phyloP scores from a whole-genome alignment of 306 rosid species.

The Pueraria montana region DNA sequence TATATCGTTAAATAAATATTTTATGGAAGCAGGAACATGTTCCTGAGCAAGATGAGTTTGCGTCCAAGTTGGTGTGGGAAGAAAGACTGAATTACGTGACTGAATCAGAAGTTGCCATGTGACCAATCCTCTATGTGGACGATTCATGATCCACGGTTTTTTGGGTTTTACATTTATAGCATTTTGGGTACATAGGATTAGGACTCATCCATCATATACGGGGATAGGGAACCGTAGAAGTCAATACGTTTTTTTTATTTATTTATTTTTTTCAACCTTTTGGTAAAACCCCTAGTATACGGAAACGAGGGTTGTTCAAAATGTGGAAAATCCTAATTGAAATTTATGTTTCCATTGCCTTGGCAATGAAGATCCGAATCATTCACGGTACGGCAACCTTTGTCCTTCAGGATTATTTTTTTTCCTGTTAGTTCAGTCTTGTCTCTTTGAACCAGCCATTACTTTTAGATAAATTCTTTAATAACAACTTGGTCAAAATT shows the following conservation, averaged over 20 bases:
- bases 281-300: conserved; percentile 35
- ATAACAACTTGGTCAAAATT: background rate
- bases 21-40: conserved; percentile 77
- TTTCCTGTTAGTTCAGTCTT: background rate
- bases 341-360: conserved; percentile 25
- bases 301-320: conserved; percentile 41
- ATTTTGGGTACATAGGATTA: conserved; percentile 61
- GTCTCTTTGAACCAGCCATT: conserved; percentile 4
- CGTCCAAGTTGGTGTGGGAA: conserved; percentile 97
- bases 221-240: conserved; percentile 56
- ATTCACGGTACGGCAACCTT: background rate
- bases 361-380: background rate
- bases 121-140: conserved; percentile 34
- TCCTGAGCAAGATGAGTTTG: conserved; percentile 86
- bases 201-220: conserved; percentile 41
- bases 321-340: conserved; percentile 40
- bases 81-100: conserved; percentile 72
- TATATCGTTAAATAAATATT: background rate
- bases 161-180: conserved; percentile 37
- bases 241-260: conserved; percentile 36
- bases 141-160: conserved; percentile 38
- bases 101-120: conserved; percentile 83
- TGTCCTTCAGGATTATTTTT: background rate
- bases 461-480: background rate
- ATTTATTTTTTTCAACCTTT: conserved; percentile 32